A percentile compares a stretch with the other conserved stretches of the same genome.
phyloP scores from a whole-genome alignment of 768 basidiomycete genomes.

The Xerocomus brunneocitrinus region DNA sequence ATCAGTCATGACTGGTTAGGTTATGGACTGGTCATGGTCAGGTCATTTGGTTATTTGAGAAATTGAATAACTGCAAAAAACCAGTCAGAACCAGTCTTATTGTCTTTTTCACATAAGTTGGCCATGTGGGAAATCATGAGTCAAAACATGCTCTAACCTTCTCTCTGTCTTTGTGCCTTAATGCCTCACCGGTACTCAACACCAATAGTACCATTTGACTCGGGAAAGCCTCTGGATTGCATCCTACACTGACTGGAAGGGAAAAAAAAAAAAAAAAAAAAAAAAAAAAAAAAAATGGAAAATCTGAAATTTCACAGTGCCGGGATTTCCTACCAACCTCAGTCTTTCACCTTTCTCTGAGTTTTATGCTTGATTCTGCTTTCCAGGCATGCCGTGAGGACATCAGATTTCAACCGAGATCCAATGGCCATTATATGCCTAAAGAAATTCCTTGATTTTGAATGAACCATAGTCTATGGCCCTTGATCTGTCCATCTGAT shows the following conservation, averaged over 20 bases:
- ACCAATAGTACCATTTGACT: background rate
- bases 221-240: background rate
- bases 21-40: no score
- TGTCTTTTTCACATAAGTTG: background rate
- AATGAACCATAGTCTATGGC: background rate
- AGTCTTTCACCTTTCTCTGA: background rate
- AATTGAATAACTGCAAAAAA: no score
- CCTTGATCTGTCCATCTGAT: background rate
- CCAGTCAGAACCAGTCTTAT: no score
- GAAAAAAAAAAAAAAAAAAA: conserved; percentile 20
- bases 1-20: no score
- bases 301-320: background rate
- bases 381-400: background rate
- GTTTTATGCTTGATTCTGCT: background rate
- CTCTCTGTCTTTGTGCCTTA: background rate
- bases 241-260: conserved; percentile 7
- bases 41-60: no score
- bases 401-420: background rate
- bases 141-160: background rate
- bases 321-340: background rate
- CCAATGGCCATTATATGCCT: background rate
- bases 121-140: background rate
- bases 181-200: background rate
- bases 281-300: conserved; percentile 6
- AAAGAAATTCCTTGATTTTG: background rate